Conservation (phyloP, 257 asterid genomes). For the Nicotiana knightiana region DNA sequence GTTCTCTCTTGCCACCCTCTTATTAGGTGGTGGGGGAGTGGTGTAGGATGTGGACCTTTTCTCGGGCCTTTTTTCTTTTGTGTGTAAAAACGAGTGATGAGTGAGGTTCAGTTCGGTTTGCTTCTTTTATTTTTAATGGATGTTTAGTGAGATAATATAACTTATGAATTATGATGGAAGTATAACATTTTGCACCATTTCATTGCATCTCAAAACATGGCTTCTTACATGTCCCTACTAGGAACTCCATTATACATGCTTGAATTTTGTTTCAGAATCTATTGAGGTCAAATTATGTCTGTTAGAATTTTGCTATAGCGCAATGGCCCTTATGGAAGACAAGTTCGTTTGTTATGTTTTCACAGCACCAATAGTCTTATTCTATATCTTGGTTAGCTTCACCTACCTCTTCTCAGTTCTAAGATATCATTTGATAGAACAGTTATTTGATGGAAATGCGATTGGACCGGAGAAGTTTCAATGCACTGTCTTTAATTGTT, state of each 20-base stretch:
- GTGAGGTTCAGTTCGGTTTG: background rate
- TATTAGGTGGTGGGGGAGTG: background rate
- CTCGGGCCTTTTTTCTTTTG: background rate
- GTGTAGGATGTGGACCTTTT: background rate
- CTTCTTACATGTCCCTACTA: background rate
- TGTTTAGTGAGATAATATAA: background rate
- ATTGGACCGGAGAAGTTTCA: background rate
- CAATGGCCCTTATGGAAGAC: background rate
- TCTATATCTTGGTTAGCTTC: background rate
- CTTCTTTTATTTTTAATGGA: background rate
- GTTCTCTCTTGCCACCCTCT: background rate
- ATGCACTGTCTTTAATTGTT: background rate
- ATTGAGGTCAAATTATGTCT: background rate
- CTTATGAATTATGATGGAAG: background rate
- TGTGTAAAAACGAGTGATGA: background rate
- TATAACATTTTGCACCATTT: background rate
- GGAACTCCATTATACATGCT: background rate
- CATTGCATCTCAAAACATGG: background rate
- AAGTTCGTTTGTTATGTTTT: background rate
- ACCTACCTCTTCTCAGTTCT: background rate
- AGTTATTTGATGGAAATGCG: background rate
- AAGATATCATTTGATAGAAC: background rate
- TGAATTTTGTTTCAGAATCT: background rate
- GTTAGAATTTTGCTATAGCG: background rate
- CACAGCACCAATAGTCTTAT: background rate